Base-by-base conservation (phyloP, 2,329 filamentous ascomycete species). In the Exophiala lecanii-corni region DNA sequence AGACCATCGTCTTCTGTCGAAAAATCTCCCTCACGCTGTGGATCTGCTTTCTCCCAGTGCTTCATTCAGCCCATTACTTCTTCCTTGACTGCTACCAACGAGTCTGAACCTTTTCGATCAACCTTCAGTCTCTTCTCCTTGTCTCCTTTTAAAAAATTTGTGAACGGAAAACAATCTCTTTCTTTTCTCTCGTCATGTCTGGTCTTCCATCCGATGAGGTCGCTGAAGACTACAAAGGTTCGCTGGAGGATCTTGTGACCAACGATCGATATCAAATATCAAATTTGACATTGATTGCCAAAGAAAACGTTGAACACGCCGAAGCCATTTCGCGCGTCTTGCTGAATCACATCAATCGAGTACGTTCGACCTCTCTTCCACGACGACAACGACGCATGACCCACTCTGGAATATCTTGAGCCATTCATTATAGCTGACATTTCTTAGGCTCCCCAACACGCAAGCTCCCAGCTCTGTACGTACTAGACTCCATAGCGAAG, bases 401-500 rank as follows among this genome's bases (percentile, higher is more conserved):
- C n/a, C n/a, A n/a, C n/a, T n/a, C n/a, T n/a, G n/a, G n/a, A n/a
- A n/a, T n/a, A n/a, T n/a, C n/a, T n/a, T n/a, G n/a, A n/a, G n/a
- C n/a, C n/a, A n/a, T n/a, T n/a, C n/a, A n/a, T n/a, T n/a, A 35
- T 18, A 7, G 16, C 33, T 35, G 17, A 35, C 33, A 12, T 6
- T 6, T 41, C 15, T 54, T 67, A 98, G 92, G 87, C 85, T 41
- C 79, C 34, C 89, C 92, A 28, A 77, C 81, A 49, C 89, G 89
- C 65, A 98, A 97, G 62, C 73, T 98, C 2, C 89, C 92, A 13
- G 88, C 92, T n/a, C 76, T 98, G 19, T 98, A 97, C 68, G 87
- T 98, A 54, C 82, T 98, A 60, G 92, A 98, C 68, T 97, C 91
- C 12, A 91, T 98, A 49, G 89, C 94, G 62, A 98, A 98, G 68